phyloP scores from a whole-genome alignment of 805 yeast species.

The Cephaloascus albidus region DNA sequence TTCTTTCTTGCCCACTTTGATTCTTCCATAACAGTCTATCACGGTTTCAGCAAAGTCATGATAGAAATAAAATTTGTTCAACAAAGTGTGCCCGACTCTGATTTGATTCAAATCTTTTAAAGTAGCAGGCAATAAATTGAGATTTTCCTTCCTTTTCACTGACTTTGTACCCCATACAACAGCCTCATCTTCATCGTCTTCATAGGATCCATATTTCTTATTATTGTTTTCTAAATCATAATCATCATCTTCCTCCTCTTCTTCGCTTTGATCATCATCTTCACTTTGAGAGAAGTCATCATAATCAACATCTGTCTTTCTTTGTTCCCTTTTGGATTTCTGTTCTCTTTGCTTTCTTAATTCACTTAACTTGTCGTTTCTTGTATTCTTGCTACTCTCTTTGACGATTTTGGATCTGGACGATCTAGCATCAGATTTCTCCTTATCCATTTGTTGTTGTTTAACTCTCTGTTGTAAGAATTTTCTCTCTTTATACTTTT shows the following conservation, averaged over 20 bases:
- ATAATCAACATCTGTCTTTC: conserved; percentile 9
- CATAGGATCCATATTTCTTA: conserved; percentile 19
- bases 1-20: conserved; percentile 65
- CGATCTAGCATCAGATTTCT: conserved; percentile 22
- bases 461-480: conserved; percentile 77
- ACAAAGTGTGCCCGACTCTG: conserved; percentile 68
- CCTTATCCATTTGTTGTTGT: conserved; percentile 31
- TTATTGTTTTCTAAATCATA: conserved; percentile 21
- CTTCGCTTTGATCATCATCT: conserved; percentile 25
- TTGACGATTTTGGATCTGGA: conserved; percentile 21
- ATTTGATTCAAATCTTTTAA: conserved; percentile 62
- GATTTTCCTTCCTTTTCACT: conserved; percentile 12
- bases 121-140: conserved; percentile 34
- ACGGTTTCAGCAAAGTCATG: conserved; percentile 69
- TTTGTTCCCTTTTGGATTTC: conserved; percentile 30
- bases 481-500: conserved; percentile 75
- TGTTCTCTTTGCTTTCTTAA: conserved; percentile 70
- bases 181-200: conserved; percentile 32
- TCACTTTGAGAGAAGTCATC: conserved; percentile 7
- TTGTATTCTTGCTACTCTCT: conserved; percentile 21
- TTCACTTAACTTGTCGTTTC: conserved; percentile 55
- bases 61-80: conserved; percentile 70
- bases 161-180: conserved; percentile 24
- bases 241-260: conserved; percentile 31
- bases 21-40: conserved; percentile 70